phyloP scores from a whole-genome alignment of 2,329 filamentous ascomycete species.

The Stenocarpella maydis region DNA sequence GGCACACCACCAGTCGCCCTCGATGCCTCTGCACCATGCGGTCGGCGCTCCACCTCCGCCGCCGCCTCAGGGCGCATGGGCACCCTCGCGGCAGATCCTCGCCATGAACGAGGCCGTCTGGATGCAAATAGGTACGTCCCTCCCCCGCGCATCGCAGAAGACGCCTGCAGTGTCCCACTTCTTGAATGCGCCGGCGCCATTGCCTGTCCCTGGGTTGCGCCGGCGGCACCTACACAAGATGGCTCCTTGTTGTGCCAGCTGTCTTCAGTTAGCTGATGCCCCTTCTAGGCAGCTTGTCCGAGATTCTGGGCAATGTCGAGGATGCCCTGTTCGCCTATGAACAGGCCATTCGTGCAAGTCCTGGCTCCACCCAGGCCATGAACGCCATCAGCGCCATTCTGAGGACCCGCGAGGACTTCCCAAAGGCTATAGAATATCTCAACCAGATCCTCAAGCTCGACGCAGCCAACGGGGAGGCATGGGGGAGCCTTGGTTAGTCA shows the following conservation, averaged over 20 bases:
- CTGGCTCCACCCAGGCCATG: conserved; percentile 89
- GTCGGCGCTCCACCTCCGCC: conserved; percentile 68
- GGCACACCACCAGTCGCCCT: conserved; percentile 76
- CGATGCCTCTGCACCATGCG: conserved; percentile 70
- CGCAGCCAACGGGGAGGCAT: conserved; percentile 88
- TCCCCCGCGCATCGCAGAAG: conserved; percentile 1
- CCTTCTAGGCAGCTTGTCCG: conserved; percentile 77
- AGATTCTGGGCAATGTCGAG: conserved; percentile 87
- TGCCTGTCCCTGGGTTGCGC: neutral
- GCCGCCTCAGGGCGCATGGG: conserved; percentile 63
- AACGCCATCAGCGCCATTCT: conserved; percentile 92
- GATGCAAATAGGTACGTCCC: conserved; percentile 84
- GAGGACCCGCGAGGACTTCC: conserved; percentile 90
- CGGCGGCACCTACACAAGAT: neutral
- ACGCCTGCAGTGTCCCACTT: no score
- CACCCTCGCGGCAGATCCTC: conserved; percentile 77
- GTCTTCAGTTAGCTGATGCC: conserved; percentile 43
- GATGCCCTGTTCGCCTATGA: conserved; percentile 92
- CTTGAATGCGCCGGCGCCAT: neutral
- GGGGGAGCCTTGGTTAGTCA: conserved; percentile 83
- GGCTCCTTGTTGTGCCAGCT: conserved; percentile 34
- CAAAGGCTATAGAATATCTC: conserved; percentile 92
- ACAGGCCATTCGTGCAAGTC: conserved; percentile 85
- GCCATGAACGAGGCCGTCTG: conserved; percentile 87
- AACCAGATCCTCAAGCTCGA: conserved; percentile 92